phyloP scores from a whole-genome alignment of 2,329 filamentous ascomycete genomes.

The Metarhizium album region DNA sequence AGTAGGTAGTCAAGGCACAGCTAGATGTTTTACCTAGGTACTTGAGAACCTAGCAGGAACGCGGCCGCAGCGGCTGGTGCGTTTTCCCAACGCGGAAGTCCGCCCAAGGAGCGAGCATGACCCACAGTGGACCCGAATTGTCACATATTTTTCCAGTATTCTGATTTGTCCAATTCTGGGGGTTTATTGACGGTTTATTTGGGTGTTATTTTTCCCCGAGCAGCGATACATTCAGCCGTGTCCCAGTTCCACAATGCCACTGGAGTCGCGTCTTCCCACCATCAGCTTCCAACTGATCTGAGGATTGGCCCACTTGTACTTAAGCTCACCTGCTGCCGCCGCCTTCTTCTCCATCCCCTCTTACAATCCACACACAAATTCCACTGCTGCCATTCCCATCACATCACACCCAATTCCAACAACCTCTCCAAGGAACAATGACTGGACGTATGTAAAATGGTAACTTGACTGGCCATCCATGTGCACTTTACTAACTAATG shows the following conservation, averaged over 20 bases:
- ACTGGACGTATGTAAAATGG: conserved; percentile 58
- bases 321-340: conserved; percentile 24
- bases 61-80: neutral
- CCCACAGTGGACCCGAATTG: neutral
- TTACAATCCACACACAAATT: neutral
- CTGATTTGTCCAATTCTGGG: neutral
- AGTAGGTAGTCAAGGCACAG: too few relatives aligned
- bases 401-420: conserved; percentile 15
- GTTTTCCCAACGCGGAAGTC: neutral
- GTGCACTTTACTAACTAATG: conserved; percentile 31
- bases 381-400: conserved; percentile 4
- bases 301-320: conserved; percentile 27
- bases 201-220: neutral
- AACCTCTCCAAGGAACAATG: conserved; percentile 48
- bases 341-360: conserved; percentile 1
- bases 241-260: neutral
- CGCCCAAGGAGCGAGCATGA: neutral
- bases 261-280: neutral
- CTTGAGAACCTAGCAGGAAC: too few relatives aligned
- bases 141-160: neutral
- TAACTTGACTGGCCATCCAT: neutral
- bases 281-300: conserved; percentile 22
- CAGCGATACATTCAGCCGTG: neutral
- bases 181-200: neutral
- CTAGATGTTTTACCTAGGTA: too few relatives aligned